Percentiles rank a stretch among this genome's conserved stretches.
phyloP scores from a whole-genome alignment of 208 protist species.

The Crithidia acanthocephali region DNA sequence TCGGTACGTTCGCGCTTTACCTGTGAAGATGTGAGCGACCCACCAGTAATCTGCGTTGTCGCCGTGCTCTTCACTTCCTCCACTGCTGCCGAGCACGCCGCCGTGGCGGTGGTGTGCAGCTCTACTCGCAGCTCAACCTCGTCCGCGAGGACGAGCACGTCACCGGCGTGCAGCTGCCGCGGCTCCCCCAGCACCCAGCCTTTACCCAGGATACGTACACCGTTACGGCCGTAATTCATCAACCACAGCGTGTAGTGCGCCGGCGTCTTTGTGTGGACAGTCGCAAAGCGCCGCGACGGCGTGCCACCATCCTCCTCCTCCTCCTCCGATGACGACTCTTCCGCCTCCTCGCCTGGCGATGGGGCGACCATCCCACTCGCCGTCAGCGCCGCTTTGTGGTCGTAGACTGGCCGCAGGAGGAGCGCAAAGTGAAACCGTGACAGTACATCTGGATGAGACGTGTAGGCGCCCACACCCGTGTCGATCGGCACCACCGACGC shows the following conservation, averaged over 20 bases:
- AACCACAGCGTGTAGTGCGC: constrained; percentile 52
- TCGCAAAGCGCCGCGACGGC: neutral
- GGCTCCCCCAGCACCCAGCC: constrained; percentile 49
- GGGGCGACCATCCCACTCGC: neutral
- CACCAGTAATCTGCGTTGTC: neutral
- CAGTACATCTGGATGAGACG: constrained; percentile 45
- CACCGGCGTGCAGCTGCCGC: constrained; percentile 41
- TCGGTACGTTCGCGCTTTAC: constrained; percentile 32
- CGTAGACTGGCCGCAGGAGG: constrained; percentile 38
- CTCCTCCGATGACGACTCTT: neutral
- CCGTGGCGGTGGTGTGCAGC: constrained; percentile 9
- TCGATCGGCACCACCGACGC: constrained; percentile 42
- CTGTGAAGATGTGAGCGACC: constrained; percentile 5
- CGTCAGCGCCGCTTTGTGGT: neutral
- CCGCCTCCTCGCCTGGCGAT: neutral
- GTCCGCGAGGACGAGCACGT: constrained; percentile 45
- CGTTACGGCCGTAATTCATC: constrained; percentile 82
- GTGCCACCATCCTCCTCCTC: constrained; percentile 7
- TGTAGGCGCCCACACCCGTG: constrained; percentile 49
- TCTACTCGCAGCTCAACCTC: constrained; percentile 38
- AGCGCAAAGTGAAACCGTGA: constrained; percentile 67
- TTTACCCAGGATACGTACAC: constrained; percentile 30
- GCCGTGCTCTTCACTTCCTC: neutral
- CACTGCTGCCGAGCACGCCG: constrained; percentile 6
- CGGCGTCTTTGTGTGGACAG: constrained; percentile 41